These are phyloP conservation scores for Colletotrichum caudatum DNA, from an alignment of 2,329 filamentous ascomycete species.

Conservation along the genomic window DNA sequence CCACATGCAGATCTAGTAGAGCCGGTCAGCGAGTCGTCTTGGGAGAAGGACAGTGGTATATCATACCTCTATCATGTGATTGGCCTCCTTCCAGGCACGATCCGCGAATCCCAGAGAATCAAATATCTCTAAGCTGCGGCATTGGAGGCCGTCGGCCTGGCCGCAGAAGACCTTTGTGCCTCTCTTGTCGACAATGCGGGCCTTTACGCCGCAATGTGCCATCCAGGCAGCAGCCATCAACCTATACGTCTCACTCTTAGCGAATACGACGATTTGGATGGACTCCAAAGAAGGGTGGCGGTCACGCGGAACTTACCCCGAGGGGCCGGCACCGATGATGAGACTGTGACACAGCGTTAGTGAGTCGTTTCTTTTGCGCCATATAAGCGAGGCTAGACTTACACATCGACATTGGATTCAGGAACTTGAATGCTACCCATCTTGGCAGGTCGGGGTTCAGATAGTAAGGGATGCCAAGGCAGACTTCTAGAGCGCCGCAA, in stretches of 20 bases:
- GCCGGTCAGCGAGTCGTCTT: conserved; percentile 32
- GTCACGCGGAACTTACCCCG: conserved; percentile 29
- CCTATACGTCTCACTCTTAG: conserved; percentile 48
- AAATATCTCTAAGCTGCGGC: conserved; percentile 78
- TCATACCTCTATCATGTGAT: conserved; percentile 75
- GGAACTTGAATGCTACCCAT: conserved; percentile 31
- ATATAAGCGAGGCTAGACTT: not conserved
- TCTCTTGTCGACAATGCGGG: conserved; percentile 61
- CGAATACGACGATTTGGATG: not conserved
- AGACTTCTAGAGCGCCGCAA: not conserved
- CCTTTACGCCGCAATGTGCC: conserved; percentile 54
- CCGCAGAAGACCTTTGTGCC: conserved; percentile 55
- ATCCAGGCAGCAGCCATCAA: conserved; percentile 60
- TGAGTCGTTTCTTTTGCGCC: not conserved
- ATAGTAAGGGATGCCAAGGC: too few species aligned
- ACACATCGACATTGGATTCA: conserved; percentile 48
- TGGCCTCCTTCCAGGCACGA: conserved; percentile 73
- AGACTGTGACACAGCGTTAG: conserved; percentile 46
- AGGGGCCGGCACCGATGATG: conserved; percentile 55
- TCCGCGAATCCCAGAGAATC: conserved; percentile 78
- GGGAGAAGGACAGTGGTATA: not conserved
- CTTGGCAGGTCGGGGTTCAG: not conserved
- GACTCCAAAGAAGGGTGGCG: not conserved
- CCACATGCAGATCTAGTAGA: conserved; percentile 37
- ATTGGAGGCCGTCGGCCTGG: conserved; percentile 65